phyloP scores from a whole-genome alignment of 2,329 filamentous ascomycete genomes.

The Trichoderma oligosporum region DNA sequence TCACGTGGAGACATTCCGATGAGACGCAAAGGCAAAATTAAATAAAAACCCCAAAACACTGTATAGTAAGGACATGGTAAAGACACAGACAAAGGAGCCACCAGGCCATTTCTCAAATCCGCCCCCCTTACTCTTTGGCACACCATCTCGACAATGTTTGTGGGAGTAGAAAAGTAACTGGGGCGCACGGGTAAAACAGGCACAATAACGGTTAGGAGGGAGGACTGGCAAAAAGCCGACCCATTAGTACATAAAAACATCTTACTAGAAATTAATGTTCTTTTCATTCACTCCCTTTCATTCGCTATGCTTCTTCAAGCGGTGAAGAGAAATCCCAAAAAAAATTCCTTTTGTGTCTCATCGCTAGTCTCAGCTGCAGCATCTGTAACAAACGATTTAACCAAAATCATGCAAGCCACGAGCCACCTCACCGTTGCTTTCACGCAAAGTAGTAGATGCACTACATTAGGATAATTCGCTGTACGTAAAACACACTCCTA shows the following conservation, averaged over 20 bases:
- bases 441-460: constrained; percentile 5
- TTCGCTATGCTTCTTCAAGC: constrained; percentile 3
- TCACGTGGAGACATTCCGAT: not conserved
- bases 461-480: not conserved
- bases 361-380: constrained; percentile 7
- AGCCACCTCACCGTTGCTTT: constrained; percentile 1
- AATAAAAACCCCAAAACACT: not conserved
- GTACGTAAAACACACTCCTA: not conserved
- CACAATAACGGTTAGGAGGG: too few relatives aligned
- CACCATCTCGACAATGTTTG: constrained; percentile 7
- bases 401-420: constrained; percentile 8
- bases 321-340: constrained; percentile 9
- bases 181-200: constrained; percentile 16
- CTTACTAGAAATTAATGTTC: not conserved
- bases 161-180: not conserved
- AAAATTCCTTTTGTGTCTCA: not conserved
- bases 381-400: constrained; percentile 6
- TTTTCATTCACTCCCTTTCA: not conserved
- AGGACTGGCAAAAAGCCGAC: too few relatives aligned
- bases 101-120: not conserved
- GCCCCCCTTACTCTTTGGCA: not conserved
- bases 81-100: too few relatives aligned
- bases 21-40: not conserved
- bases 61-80: too few relatives aligned
- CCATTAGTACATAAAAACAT: not conserved